Evolutionary conservation across 2,329 filamentous ascomycete species (phyloP).

Genomic region (Triangularia verruculosa): DNA sequence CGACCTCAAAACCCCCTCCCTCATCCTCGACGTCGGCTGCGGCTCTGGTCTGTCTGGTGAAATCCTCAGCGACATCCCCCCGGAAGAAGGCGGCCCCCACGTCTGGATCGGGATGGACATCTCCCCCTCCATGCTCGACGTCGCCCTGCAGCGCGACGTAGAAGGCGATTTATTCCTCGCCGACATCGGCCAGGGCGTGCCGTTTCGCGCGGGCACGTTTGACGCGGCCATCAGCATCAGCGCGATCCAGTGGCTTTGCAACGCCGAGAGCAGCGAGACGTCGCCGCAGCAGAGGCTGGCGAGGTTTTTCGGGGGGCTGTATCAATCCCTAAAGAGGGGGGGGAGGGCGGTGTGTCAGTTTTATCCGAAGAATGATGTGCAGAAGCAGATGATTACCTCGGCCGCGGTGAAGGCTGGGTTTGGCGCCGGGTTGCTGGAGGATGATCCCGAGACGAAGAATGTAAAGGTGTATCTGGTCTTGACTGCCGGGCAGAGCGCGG

Average conservation of each 20-base stretch:
- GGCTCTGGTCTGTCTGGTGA: conserved; percentile 92
- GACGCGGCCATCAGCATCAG: conserved; percentile 94
- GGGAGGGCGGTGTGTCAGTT: conserved; percentile 94
- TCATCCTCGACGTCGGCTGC: conserved; percentile 96
- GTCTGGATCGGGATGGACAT: conserved; percentile 98
- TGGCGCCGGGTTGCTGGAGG: conserved; percentile 89
- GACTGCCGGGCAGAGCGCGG: conserved; percentile 67
- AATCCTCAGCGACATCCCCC: conserved; percentile 72
- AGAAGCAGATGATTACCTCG: conserved; percentile 86
- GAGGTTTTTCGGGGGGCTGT: conserved; percentile 90
- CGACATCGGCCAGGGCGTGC: conserved; percentile 92
- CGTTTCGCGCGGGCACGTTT: conserved; percentile 87
- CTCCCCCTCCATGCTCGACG: conserved; percentile 91
- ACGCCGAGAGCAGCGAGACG: conserved; percentile 85
- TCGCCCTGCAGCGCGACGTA: conserved; percentile 86
- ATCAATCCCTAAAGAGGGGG: conserved; percentile 77
- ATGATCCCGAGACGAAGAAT: conserved; percentile 95
- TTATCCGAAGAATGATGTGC: conserved; percentile 92
- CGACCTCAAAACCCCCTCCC: conserved; percentile 70
- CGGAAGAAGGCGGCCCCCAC: conserved; percentile 77
- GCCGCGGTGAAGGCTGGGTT: conserved; percentile 94
- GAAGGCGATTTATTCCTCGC: conserved; percentile 92
- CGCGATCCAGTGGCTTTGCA: conserved; percentile 98
- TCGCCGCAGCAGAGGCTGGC: conserved; percentile 72
- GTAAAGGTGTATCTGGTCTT: conserved; percentile 94